Evolutionary conservation across 768 basidiomycete species (phyloP).

Genomic region (Suillus occidentalis): DNA sequence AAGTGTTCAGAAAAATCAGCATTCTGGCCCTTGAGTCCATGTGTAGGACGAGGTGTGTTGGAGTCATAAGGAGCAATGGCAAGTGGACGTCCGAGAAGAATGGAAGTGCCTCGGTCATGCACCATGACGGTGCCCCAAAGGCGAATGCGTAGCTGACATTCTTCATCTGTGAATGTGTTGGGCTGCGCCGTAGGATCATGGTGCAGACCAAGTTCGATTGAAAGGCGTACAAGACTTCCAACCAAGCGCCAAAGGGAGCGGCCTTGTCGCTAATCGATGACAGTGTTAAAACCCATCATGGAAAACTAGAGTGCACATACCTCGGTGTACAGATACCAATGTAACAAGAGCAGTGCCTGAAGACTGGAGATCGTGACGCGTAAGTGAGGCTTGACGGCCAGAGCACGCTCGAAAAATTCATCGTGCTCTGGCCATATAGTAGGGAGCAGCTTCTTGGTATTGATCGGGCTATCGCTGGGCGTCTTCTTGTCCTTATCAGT

Average conservation of each 20-base stretch:
- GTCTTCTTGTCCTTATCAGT: constrained; percentile 46
- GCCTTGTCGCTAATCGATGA: constrained; percentile 68
- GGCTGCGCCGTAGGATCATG: constrained; percentile 77
- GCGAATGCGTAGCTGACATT: constrained; percentile 75
- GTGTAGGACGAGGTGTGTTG: constrained; percentile 72
- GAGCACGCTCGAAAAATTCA: constrained; percentile 80
- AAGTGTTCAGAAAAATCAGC: constrained; percentile 77
- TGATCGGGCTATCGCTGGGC: constrained; percentile 31
- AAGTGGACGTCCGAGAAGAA: constrained; percentile 82
- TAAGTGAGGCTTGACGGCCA: constrained; percentile 78
- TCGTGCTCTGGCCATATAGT: constrained; percentile 75
- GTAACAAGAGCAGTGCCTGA: constrained; percentile 80
- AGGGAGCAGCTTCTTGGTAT: constrained; percentile 60
- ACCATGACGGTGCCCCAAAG: constrained; percentile 85
- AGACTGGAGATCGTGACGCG: constrained; percentile 80
- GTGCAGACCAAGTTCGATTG: constrained; percentile 83
- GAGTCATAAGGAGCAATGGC: constrained; percentile 82
- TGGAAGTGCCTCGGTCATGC: constrained; percentile 86
- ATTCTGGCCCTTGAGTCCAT: constrained; percentile 30
- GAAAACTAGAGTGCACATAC: constrained; percentile 37
- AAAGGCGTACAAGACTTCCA: constrained; percentile 78
- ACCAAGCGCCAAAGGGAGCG: constrained; percentile 86
- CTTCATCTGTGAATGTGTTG: constrained; percentile 66
- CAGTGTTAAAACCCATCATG: constrained; percentile 8
- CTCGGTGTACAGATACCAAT: constrained; percentile 91